Base-by-base conservation (phyloP, 306 rosid species). In the Potentilla sterilis region DNA sequence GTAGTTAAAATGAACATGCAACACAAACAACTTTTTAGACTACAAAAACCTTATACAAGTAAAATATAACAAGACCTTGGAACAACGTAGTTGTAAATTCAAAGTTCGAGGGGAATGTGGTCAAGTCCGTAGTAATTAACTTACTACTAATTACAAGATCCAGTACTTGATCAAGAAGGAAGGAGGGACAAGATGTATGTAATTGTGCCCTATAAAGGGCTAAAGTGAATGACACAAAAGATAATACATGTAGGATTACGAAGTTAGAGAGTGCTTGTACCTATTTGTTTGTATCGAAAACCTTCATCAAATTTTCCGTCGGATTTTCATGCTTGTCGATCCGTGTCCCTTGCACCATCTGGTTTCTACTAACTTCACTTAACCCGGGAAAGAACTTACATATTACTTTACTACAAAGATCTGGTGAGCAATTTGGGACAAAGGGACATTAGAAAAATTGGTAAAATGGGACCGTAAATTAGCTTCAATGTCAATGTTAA, bases 341-440 rank as follows among this genome's bases (percentile, higher is more conserved):
- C 85, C 87, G 83, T 81, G 87, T 84, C 70, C 81, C 74, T 67
- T 78, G 87, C 83, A 72, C 71, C 62, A 18, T 34, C 43, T 63
- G n/a, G 18, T 65, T 35, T 65, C 47, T 65, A 65, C 69, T 18
- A 28, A 65, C 43, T 63, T 19, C 48, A n/a, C 43, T 65, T 38
- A 64, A 41, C 32, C 13, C 21, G 14, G 62, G 28, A 28, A 55
- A 21, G 8, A 55, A 55, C 0, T 21, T 55, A 55, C 14, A 24
- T 59, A 24, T 3, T 24, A 22, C 35, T n/a, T 8, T 7, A 24
- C 40, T 4, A 15, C 40, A 4, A 13, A 22, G 51, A n/a, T 21
- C 52, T 13, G 37, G 76, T 55, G 51, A 55, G 67, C 46, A 28
- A 41, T 59, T 3, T 10, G 69, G 43, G 42, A 16, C 58, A 43